Percentiles rank a stretch among this genome's conserved stretches.
These are phyloP conservation scores for Penicillium sp. DNA, from an alignment of 2,329 filamentous ascomycete species.

Conservation along the genomic window DNA sequence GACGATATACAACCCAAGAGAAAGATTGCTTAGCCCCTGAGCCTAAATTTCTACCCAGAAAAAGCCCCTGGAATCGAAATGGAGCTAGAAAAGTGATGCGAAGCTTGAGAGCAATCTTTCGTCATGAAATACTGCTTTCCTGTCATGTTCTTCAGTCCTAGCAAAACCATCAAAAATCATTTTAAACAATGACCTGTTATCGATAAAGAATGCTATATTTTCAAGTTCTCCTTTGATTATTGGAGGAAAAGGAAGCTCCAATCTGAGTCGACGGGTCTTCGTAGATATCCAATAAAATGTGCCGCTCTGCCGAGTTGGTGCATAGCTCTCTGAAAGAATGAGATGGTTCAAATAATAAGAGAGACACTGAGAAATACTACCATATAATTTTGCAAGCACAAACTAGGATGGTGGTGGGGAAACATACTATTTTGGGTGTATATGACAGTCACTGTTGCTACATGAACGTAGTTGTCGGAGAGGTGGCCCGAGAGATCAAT, in stretches of 20 bases:
- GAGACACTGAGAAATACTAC: background rate
- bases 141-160: background rate
- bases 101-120: background rate
- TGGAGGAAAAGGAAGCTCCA: background rate
- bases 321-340: background rate
- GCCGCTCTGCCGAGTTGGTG: background rate
- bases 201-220: background rate
- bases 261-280: background rate
- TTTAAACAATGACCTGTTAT: background rate
- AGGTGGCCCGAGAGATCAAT: slow-evolving; percentile 5
- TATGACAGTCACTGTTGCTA: slow-evolving; percentile 4
- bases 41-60: background rate
- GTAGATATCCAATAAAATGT: background rate
- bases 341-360: background rate
- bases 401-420: slow-evolving; percentile 9
- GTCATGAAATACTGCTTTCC: background rate
- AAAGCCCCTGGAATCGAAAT: background rate
- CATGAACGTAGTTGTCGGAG: slow-evolving; percentile 1
- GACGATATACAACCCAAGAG: background rate
- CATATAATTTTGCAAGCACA: background rate
- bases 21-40: background rate
- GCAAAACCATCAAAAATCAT: background rate
- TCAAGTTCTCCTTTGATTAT: background rate
- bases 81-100: background rate
- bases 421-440: background rate